Conservation (phyloP, 2,329 filamentous ascomycete genomes). For the Aspergillus sp. region DNA sequence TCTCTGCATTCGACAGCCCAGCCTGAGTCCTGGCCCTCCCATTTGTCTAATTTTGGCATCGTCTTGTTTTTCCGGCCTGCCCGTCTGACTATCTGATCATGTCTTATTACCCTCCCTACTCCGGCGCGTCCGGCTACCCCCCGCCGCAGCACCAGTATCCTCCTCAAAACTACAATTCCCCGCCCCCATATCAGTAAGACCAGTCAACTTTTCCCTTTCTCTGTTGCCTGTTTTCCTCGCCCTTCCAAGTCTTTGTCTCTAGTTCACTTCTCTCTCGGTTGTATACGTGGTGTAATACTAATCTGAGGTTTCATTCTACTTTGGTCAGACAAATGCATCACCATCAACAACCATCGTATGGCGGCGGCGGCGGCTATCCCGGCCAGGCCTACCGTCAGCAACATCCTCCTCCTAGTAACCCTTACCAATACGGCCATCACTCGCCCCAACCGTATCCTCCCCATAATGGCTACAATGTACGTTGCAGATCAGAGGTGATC, state of each 20-base stretch:
- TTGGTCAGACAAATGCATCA: slow-evolving; percentile 28
- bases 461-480: slow-evolving; percentile 39
- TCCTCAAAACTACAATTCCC: slow-evolving; percentile 38
- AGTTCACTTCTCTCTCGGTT: background rate
- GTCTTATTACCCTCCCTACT: slow-evolving; percentile 65
- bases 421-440: slow-evolving; percentile 47
- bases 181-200: slow-evolving; percentile 40
- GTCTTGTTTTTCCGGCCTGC: slow-evolving; percentile 7
- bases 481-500: slow-evolving; percentile 16
- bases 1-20: slow-evolving; percentile 3
- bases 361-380: slow-evolving; percentile 39
- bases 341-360: slow-evolving; percentile 30
- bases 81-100: slow-evolving; percentile 40
- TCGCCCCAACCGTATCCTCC: slow-evolving; percentile 39
- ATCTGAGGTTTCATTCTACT: background rate
- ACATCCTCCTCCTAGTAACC: slow-evolving; percentile 35
- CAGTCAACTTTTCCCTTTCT: slow-evolving; percentile 1
- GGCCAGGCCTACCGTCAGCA: slow-evolving; percentile 43
- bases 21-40: slow-evolving; percentile 3
- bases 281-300: background rate
- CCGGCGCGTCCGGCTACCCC: slow-evolving; percentile 57
- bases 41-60: slow-evolving; percentile 13
- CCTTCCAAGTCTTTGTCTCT: background rate
- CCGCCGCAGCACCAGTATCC: slow-evolving; percentile 39
- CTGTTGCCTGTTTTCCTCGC: slow-evolving; percentile 9